Percentiles rank a stretch among this genome's conserved stretches.
phyloP scores from a whole-genome alignment of 345 rosid genomes.

The Populus tremula region DNA sequence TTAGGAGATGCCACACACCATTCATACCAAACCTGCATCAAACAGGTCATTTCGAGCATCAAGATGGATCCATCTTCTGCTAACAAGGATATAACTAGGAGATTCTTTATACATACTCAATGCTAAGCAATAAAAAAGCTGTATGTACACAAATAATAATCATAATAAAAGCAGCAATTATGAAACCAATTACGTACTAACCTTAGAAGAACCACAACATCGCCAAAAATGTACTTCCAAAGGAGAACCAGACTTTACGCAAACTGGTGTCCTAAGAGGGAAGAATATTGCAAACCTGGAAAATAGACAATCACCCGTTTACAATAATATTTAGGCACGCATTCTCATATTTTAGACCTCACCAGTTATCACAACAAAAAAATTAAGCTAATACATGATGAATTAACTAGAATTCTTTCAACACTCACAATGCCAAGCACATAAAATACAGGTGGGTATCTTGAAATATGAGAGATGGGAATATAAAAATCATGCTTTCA shows the following conservation, averaged over 20 bases:
- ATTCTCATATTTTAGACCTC: background rate
- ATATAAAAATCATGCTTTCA: background rate
- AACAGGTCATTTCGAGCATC: background rate
- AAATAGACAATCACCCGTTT: background rate
- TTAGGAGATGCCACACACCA: constrained; percentile 78
- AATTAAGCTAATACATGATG: background rate
- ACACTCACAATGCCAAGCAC: background rate
- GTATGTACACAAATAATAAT: background rate
- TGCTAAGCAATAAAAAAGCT: background rate
- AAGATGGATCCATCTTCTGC: background rate
- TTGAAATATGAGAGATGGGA: background rate
- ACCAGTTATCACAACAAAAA: background rate
- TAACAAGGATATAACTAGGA: too few relatives aligned
- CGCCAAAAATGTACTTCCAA: constrained; percentile 95
- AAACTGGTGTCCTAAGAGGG: constrained; percentile 79
- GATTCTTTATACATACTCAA: background rate
- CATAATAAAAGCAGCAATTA: background rate
- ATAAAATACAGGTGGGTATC: background rate
- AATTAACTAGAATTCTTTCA: background rate
- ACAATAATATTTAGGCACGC: background rate
- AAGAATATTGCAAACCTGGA: constrained; percentile 93
- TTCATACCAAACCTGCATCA: constrained; percentile 88
- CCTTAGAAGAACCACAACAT: constrained; percentile 78
- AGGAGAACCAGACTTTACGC: constrained; percentile 51
- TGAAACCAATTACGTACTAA: background rate